Evolutionary conservation across 352 stramenopile species (phyloP), one percentile per base, ranked within the genome.

Genomic region (Pythium biforme): DNA sequence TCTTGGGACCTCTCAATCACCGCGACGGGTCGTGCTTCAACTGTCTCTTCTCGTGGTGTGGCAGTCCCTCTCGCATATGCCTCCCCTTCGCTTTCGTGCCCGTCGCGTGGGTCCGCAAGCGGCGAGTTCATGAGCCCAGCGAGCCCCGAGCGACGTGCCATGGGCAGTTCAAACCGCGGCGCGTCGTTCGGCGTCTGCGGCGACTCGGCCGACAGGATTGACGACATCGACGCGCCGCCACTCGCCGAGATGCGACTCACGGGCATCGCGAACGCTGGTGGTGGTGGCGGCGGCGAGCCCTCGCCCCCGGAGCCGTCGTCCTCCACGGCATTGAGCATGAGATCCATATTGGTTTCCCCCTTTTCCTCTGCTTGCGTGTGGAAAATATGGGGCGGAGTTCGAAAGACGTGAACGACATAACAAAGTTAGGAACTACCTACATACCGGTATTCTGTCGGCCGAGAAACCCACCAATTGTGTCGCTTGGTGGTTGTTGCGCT

Each of bases 101-200:
- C 11, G 49, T 55, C 49, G 17, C 39, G 11, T 3, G 39, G 39
- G 8, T 45, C 39, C 19, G 19, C 39, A 5, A 45, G 8, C 4
- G 39, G 79, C 27, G 78, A 85, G 69, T 88, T 88, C 73, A 89
- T 89, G 68, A 89, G 73, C 34, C 69, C 81, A 3, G 78, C 86
- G 48, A 89, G 69, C 3, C 69, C 76, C 0, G 64, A 39, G 84
- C 66, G 9, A 50, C 76, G 1, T 59, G 64, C 47, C 50, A 64
- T 40, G 0, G 33, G 37, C 39, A 60, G 33, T 43, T 53, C 29
- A 15, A 64, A 67, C 11, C 41, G 60, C 22, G 55, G 51, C 26
- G 15, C 40, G 45, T 45, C 58, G 19, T 59, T 11, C 3, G 54
- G 60, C 22, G 55, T 66, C 15, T 55, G 61, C 17, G 52, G 52